These are phyloP conservation scores for Ailanthus altissimus DNA, from an alignment of 345 rosid genomes.

Conservation along the genomic window DNA sequence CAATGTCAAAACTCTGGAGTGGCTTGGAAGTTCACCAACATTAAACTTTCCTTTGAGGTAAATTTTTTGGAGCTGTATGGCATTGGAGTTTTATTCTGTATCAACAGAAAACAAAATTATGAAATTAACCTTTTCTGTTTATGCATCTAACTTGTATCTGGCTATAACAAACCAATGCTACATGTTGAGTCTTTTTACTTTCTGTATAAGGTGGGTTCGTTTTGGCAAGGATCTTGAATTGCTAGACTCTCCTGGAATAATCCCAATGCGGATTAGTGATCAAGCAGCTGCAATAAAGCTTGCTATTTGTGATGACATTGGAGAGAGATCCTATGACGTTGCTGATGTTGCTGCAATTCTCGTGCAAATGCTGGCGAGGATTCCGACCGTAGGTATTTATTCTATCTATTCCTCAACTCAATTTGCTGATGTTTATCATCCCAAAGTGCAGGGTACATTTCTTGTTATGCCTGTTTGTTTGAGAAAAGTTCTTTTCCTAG, in stretches of 20 bases:
- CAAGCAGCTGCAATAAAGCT: conserved; percentile 94
- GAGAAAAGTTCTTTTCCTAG: not conserved
- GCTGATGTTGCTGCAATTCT: conserved; percentile 86
- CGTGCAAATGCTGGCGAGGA: conserved; percentile 71
- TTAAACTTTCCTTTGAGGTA: not conserved
- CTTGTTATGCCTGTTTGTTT: not conserved
- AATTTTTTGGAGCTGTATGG: not conserved
- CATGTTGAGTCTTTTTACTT: not conserved
- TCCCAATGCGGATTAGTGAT: conserved; percentile 91
- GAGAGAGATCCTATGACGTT: conserved; percentile 87
- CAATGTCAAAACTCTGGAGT: not conserved
- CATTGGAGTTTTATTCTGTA: conserved; percentile 10
- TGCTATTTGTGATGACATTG: conserved; percentile 94
- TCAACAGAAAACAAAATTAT: conserved; percentile 5
- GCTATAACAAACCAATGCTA: not conserved
- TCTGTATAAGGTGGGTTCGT: conserved; percentile 64
- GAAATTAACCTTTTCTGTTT: not conserved
- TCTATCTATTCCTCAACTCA: not conserved
- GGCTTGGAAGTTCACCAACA: not conserved
- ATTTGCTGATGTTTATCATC: conserved; percentile 10
- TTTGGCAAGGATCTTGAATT: conserved; percentile 89
- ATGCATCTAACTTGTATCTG: not conserved
- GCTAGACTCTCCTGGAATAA: conserved; percentile 87
- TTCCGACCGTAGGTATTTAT: conserved; percentile 65
- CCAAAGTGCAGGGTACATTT: not conserved